phyloP scores from a whole-genome alignment of 1,284 basidiomycete species.

The Fistulina hepatica region DNA sequence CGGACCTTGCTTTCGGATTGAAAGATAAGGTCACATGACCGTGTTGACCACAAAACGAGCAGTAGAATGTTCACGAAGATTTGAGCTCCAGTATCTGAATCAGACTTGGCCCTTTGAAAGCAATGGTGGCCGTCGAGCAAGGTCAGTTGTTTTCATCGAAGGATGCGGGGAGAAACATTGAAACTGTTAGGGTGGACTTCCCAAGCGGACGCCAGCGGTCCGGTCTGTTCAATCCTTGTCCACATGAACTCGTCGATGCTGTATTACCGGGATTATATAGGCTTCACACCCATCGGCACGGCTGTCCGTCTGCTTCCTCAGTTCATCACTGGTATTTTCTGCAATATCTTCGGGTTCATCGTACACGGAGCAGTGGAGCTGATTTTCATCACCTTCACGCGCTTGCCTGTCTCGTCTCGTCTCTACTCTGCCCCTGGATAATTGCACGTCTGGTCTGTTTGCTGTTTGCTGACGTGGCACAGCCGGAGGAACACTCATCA shows the following conservation, averaged over 20 bases:
- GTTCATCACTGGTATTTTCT: slow-evolving; percentile 57
- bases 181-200: too few species aligned
- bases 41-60: too few species aligned
- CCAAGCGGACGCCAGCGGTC: too few species aligned
- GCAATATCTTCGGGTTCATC: slow-evolving; percentile 54
- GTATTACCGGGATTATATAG: slow-evolving; percentile 56
- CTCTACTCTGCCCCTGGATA: slow-evolving; percentile 1
- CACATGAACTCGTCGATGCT: slow-evolving; percentile 26
- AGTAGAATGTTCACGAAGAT: too few species aligned
- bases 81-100: too few species aligned
- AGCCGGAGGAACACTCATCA: slow-evolving; percentile 48
- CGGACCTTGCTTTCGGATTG: too few species aligned
- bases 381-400: slow-evolving; percentile 19
- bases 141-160: too few species aligned
- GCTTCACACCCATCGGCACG: slow-evolving; percentile 46
- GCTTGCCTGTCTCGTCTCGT: not conserved
- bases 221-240: not conserved
- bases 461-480: slow-evolving; percentile 8
- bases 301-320: slow-evolving; percentile 74
- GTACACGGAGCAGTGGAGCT: slow-evolving; percentile 43
- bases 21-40: too few species aligned
- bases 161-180: too few species aligned
- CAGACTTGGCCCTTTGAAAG: too few species aligned
- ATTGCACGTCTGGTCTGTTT: not conserved
- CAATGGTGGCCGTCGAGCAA: too few species aligned